A percentile compares a stretch with the other conserved stretches of the same genome.
Evolutionary conservation across 257 asterid genomes (phyloP).

Genomic region (Plantago major): DNA sequence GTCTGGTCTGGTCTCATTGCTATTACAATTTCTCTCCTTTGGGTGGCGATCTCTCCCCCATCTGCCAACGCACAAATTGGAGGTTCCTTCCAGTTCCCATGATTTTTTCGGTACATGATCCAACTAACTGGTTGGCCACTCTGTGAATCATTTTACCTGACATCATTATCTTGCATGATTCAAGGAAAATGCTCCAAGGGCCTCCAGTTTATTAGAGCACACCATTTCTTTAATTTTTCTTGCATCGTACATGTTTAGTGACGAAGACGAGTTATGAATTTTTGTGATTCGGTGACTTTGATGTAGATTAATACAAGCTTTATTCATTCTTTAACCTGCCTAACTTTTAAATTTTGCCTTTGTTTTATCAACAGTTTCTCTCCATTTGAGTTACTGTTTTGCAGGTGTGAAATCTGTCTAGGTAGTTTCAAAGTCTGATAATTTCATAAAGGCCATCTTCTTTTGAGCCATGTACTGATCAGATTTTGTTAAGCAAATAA

Average conservation of each 20-base stretch:
- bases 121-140: background rate
- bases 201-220: background rate
- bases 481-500: no score
- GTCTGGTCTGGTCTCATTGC: constrained; percentile 92
- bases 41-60: constrained; percentile 83
- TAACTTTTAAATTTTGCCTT: background rate
- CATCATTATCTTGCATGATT: background rate
- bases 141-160: no score
- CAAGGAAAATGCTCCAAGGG: background rate
- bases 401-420: background rate
- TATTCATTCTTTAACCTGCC: background rate
- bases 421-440: no score
- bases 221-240: background rate
- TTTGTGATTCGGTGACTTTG: constrained; percentile 3
- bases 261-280: constrained; percentile 11
- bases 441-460: no score
- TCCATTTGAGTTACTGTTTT: background rate
- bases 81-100: constrained; percentile 89
- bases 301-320: background rate
- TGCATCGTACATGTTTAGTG: constrained; percentile 2
- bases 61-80: constrained; percentile 51
- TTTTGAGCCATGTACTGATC: no score
- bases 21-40: constrained; percentile 64
- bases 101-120: constrained; percentile 19
- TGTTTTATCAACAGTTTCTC: background rate